Conservation (phyloP, 73 alveolate genomes). For the Paramecium caudatum region DNA sequence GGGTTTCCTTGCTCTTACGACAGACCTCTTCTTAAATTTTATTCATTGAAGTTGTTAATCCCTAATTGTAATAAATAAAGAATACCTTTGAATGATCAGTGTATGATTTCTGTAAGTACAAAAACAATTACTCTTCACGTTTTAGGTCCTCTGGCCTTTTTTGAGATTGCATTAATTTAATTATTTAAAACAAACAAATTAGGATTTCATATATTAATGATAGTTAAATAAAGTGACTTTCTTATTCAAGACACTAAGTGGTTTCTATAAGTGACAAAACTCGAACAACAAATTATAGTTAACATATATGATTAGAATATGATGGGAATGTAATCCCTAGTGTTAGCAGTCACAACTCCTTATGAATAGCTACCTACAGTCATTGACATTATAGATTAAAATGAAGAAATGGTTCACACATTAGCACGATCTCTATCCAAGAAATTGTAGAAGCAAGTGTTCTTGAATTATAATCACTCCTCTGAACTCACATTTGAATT, state of each 20-base stretch:
- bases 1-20: conserved; percentile 52
- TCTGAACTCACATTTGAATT: neutral
- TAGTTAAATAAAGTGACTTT: neutral
- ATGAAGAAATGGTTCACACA: neutral
- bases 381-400: neutral
- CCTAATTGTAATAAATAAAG: conserved; percentile 7
- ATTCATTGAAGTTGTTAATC: conserved; percentile 23
- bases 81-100: conserved; percentile 41
- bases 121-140: conserved; percentile 38
- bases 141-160: conserved; percentile 60
- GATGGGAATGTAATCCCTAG: neutral
- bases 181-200: too few species aligned
- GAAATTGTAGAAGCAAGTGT: neutral
- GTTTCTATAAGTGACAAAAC: neutral
- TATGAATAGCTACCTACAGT: conserved; percentile 49
- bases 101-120: conserved; percentile 32
- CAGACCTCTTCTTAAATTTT: conserved; percentile 58
- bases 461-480: conserved; percentile 47
- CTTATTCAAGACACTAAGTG: conserved; percentile 16
- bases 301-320: conserved; percentile 12
- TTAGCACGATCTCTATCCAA: neutral
- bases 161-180: neutral
- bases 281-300: neutral
- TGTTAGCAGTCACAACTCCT: conserved; percentile 40
- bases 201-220: too few species aligned